phyloP scores from a whole-genome alignment of 2,329 filamentous ascomycete species.

The Aspergillus ochraceus region DNA sequence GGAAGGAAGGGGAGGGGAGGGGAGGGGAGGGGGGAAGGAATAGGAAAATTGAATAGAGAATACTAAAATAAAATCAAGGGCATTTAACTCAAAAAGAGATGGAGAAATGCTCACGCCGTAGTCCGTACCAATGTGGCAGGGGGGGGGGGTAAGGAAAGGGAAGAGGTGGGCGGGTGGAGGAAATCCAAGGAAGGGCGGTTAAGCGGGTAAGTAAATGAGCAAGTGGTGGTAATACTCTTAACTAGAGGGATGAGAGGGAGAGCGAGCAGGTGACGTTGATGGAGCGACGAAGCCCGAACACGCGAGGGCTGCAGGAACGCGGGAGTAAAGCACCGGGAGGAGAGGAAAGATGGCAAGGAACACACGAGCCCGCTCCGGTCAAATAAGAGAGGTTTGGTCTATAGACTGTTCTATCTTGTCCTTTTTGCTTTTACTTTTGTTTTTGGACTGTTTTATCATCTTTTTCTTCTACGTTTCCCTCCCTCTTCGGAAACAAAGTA shows the following conservation, averaged over 20 bases:
- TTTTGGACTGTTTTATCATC: background rate
- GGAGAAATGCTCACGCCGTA: constrained; percentile 17
- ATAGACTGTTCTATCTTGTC: background rate
- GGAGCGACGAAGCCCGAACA: constrained; percentile 33
- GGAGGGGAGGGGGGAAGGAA: constrained; percentile 5
- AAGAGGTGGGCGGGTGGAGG: background rate
- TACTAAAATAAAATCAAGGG: constrained; percentile 10
- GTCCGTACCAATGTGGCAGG: constrained; percentile 18
- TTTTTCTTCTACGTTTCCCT: no score
- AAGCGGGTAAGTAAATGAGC: constrained; percentile 15
- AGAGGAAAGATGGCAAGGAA: constrained; percentile 20
- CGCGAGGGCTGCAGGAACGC: constrained; percentile 32
- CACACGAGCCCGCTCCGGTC: constrained; percentile 15
- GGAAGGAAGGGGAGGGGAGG: constrained; percentile 13
- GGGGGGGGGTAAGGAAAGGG: background rate
- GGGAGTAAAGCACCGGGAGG: constrained; percentile 26
- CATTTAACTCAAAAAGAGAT: constrained; percentile 14
- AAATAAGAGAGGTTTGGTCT: constrained; percentile 5
- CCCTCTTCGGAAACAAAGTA: no score
- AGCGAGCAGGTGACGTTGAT: constrained; percentile 34
- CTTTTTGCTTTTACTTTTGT: background rate
- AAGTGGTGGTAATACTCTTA: constrained; percentile 2
- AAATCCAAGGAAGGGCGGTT: constrained; percentile 15
- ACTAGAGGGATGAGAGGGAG: constrained; percentile 12
- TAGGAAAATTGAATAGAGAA: constrained; percentile 20